phyloP scores from a whole-genome alignment of 2,329 filamentous ascomycete genomes.

The Phialophora macrospora region DNA sequence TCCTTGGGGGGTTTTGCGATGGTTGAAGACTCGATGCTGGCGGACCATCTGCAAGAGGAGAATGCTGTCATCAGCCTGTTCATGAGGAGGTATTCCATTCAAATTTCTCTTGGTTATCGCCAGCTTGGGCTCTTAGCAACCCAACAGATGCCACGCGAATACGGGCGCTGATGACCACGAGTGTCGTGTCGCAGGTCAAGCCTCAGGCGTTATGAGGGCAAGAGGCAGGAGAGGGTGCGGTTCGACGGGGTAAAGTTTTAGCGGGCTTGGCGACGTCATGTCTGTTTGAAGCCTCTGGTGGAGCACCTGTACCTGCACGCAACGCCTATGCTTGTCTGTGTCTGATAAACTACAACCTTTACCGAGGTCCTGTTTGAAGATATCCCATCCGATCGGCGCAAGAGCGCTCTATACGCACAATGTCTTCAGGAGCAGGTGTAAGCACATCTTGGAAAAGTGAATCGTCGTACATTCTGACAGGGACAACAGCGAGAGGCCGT shows the following conservation, averaged over 20 bases:
- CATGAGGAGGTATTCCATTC: neutral
- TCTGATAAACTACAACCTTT: neutral
- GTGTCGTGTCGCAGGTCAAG: neutral
- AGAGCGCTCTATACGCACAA: slow-evolving; percentile 35
- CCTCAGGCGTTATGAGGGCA: too few species aligned
- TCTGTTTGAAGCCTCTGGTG: slow-evolving; percentile 8
- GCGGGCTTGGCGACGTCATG: slow-evolving; percentile 21
- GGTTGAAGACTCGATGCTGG: too few species aligned
- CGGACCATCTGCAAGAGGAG: neutral
- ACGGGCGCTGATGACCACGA: neutral
- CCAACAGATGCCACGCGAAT: neutral
- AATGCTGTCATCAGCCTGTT: neutral
- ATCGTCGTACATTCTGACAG: slow-evolving; percentile 40
- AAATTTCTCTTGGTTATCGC: neutral
- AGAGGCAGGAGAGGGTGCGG: too few species aligned
- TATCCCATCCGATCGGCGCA: neutral
- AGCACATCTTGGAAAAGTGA: neutral
- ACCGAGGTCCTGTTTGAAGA: neutral
- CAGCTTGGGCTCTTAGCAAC: neutral
- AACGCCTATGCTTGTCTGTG: neutral
- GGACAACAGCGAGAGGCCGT: slow-evolving; percentile 80
- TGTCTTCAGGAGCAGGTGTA: slow-evolving; percentile 33
- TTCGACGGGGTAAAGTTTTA: slow-evolving; percentile 24
- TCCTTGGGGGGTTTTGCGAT: neutral
- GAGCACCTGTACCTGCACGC: slow-evolving; percentile 4